Base-by-base conservation (phyloP, 179 eudicot genomes). In the Silene coronaria region DNA sequence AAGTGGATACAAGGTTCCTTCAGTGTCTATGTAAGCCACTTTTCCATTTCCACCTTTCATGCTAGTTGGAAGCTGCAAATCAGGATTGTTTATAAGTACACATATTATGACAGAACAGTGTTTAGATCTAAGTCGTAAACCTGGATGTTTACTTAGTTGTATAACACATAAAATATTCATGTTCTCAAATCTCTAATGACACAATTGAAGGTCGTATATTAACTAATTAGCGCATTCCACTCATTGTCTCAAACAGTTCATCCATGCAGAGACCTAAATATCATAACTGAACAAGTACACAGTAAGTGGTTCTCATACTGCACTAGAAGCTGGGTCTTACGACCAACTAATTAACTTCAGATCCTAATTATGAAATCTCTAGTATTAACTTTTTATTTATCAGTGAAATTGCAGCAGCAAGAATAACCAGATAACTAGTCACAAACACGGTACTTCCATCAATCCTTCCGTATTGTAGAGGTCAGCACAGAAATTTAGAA, bases 1-100 rank as follows among this genome's bases (percentile, higher is more conserved):
- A 24, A 42, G 61, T 85, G 97, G 97, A 95, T 91, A 95, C 99
- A 95, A 95, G 23, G 99, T 95, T 85, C 99, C 99, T 84, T 95
- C 99, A 53, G 97, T 95, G 68, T 95, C 99, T 73, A 95, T 89
- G 83, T 92, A 95, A 45, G 99, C 99, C 42, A 95, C 99, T 76
- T 95, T 95, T 77, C 97, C 99, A 70, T 92, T 95, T 72, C 97
- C 97, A 65, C 97, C 97, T 74, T 57, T 86, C 96, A 92, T 88
- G 82, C 81, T 88, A 45, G 89, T 89, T 48, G 98, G 97, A 73
- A 92, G 97, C 97, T 92, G 94, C 82, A 80, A 45, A n/a, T 38
- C 64, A 22, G 36, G 60, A 0, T 26, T 45, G 11, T 46, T 34
- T 22, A 45, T 68, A 36, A 23, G 36, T 48, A 45, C 1, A 36